A percentile compares a stretch with the other conserved stretches of the same genome.
These are phyloP conservation scores for Kodamaea alishanica DNA, from an alignment of 1,139 yeast genomes.

Conservation along the genomic window DNA sequence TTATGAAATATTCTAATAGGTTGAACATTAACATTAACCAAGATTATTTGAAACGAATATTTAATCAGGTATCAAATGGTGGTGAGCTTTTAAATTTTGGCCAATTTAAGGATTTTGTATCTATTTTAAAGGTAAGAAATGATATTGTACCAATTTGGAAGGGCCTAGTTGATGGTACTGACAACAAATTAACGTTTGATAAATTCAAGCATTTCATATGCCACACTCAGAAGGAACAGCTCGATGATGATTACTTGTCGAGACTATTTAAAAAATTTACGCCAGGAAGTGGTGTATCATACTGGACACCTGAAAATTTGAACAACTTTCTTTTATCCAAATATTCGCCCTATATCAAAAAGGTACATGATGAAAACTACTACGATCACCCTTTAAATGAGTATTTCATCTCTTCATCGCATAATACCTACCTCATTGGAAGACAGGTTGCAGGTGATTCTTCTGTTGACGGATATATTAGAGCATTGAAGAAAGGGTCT, in stretches of 20 bases:
- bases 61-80: conserved; percentile 40
- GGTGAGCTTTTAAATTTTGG: conserved; percentile 48
- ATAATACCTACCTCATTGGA: conserved; percentile 87
- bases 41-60: conserved; percentile 31
- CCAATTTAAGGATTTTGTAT: conserved; percentile 72
- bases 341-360: conserved; percentile 33
- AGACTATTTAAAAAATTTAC: conserved; percentile 47
- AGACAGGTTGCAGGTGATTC: conserved; percentile 91
- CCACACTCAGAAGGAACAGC: conserved; percentile 49
- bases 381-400: conserved; percentile 72
- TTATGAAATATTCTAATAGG: conserved; percentile 59
- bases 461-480: conserved; percentile 86
- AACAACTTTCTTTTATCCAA: conserved; percentile 51
- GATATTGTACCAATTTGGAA: conserved; percentile 29
- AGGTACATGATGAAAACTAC: conserved; percentile 31
- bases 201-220: conserved; percentile 47
- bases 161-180: conserved; percentile 18
- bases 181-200: conserved; percentile 34
- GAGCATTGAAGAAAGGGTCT: conserved; percentile 87
- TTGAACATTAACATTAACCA: conserved; percentile 59
- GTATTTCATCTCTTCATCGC: conserved; percentile 88
- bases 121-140: conserved; percentile 34
- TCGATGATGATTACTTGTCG: conserved; percentile 23
- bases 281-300: conserved; percentile 17
- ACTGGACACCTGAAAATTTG: conserved; percentile 49